phyloP scores from a whole-genome alignment of 2,329 filamentous ascomycete genomes.

The Epichloe typhina region DNA sequence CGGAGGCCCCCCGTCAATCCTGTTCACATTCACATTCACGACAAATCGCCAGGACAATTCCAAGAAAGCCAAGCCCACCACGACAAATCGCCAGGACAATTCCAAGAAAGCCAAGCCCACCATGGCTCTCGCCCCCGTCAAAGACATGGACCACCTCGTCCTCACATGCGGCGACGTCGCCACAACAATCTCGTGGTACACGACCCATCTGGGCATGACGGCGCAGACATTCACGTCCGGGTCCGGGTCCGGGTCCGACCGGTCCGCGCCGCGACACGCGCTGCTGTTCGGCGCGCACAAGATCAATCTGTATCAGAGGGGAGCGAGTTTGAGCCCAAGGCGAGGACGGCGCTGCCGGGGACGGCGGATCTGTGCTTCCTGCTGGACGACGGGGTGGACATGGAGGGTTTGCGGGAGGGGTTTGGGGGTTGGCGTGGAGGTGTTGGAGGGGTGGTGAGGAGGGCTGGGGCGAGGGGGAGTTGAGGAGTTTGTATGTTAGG shows the following conservation, averaged over 20 bases:
- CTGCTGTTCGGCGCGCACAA: slow-evolving; percentile 45
- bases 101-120: background rate
- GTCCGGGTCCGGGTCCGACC: slow-evolving; percentile 22
- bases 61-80: background rate
- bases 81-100: background rate
- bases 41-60: background rate
- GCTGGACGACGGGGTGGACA: slow-evolving; percentile 29
- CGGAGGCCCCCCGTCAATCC: background rate
- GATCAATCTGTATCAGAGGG: slow-evolving; percentile 46
- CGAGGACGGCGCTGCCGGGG: slow-evolving; percentile 36
- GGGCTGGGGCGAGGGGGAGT: slow-evolving; percentile 40
- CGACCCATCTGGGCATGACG: slow-evolving; percentile 41
- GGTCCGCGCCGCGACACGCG: slow-evolving; percentile 29
- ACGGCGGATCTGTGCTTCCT: slow-evolving; percentile 49
- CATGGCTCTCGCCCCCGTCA: slow-evolving; percentile 16
- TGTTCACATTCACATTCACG: background rate
- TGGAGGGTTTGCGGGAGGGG: slow-evolving; percentile 30
- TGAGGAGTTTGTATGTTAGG: slow-evolving; percentile 45
- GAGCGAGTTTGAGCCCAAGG: slow-evolving; percentile 48
- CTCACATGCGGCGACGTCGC: slow-evolving; percentile 40
- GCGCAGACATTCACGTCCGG: slow-evolving; percentile 35
- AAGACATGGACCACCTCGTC: slow-evolving; percentile 46
- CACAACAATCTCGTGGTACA: slow-evolving; percentile 41
- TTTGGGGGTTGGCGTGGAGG: slow-evolving; percentile 32
- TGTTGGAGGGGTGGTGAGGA: slow-evolving; percentile 42